A percentile compares a stretch with the other conserved stretches of the same genome.
These are phyloP conservation scores for Cryptococcus hybrid DNA, from an alignment of 1,284 basidiomycete genomes.

Conservation along the genomic window DNA sequence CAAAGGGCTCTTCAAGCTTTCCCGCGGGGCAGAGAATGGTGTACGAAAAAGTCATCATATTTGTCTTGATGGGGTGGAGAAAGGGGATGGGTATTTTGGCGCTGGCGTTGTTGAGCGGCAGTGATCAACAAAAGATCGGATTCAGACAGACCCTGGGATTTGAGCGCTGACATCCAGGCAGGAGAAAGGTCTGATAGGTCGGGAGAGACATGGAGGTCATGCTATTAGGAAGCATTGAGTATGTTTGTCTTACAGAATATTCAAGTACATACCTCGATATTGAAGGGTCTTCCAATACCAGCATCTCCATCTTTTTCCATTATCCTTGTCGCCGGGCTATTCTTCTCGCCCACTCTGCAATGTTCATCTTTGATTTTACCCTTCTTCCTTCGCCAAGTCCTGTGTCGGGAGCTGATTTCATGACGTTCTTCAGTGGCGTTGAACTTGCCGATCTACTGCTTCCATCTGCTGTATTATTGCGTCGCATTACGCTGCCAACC, in stretches of 20 bases:
- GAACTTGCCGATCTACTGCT: too few relatives aligned
- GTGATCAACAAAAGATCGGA: slow-evolving; percentile 37
- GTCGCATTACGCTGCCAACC: slow-evolving; percentile 16
- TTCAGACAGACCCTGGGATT: slow-evolving; percentile 38
- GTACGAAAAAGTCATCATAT: neutral
- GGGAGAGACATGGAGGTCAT: slow-evolving; percentile 44
- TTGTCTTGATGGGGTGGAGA: neutral
- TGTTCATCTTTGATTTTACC: neutral
- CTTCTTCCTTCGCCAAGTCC: slow-evolving; percentile 1
- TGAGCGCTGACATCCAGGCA: slow-evolving; percentile 34
- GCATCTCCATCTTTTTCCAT: slow-evolving; percentile 21
- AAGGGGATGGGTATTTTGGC: neutral
- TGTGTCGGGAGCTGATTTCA: neutral
- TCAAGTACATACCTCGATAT: slow-evolving; percentile 33
- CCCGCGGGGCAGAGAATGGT: neutral
- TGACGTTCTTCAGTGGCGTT: too few relatives aligned
- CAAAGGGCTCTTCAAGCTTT: neutral
- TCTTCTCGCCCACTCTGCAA: neutral
- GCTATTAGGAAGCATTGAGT: slow-evolving; percentile 18
- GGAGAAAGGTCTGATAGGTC: slow-evolving; percentile 36
- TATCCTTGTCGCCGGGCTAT: neutral
- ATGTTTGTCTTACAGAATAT: neutral
- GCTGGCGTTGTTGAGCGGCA: slow-evolving; percentile 19
- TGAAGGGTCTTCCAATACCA: slow-evolving; percentile 40
- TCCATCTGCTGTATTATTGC: slow-evolving; percentile 5